A percentile compares a stretch with the other conserved stretches of the same genome.
Evolutionary conservation across 495 filamentous ascomycete genomes (phyloP).

Genomic region (Hyphodiscus hymeniophilus): DNA sequence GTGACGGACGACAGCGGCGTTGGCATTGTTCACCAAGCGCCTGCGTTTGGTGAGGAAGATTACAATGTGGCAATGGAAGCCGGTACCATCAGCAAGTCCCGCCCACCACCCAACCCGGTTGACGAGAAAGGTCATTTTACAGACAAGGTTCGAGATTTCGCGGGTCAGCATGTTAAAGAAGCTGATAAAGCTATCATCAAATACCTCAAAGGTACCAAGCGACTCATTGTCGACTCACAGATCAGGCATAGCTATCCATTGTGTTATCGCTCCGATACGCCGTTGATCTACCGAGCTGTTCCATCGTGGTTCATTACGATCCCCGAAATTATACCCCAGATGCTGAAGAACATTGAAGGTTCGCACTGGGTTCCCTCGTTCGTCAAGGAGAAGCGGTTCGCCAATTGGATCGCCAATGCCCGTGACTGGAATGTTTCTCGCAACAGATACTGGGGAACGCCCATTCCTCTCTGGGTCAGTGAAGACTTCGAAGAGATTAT

Average conservation of each 20-base stretch:
- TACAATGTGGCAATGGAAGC: conserved; percentile 73
- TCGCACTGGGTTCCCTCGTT: conserved; percentile 92
- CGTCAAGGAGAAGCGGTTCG: conserved; percentile 88
- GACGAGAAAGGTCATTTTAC: conserved; percentile 79
- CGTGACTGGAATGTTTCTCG: conserved; percentile 95
- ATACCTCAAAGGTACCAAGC: conserved; percentile 69
- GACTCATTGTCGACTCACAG: conserved; percentile 81
- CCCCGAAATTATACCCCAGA: conserved; percentile 72
- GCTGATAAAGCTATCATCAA: conserved; percentile 96
- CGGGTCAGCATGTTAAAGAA: conserved; percentile 83
- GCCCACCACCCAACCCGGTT: conserved; percentile 83
- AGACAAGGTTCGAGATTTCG: conserved; percentile 72
- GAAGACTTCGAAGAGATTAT: conserved; percentile 81
- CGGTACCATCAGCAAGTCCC: conserved; percentile 69
- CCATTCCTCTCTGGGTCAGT: conserved; percentile 86
- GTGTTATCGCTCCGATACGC: conserved; percentile 93
- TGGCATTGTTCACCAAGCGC: conserved; percentile 91
- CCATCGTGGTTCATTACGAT: conserved; percentile 96
- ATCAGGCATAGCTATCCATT: conserved; percentile 92
- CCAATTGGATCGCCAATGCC: conserved; percentile 79
- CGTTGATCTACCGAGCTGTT: conserved; percentile 89
- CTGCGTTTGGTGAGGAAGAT: conserved; percentile 95
- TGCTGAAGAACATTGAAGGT: conserved; percentile 81
- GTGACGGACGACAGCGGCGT: conserved; percentile 91
- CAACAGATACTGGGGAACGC: conserved; percentile 96